Base-by-base conservation (phyloP, 2,329 filamentous ascomycete genomes). In the Alternaria atra region DNA sequence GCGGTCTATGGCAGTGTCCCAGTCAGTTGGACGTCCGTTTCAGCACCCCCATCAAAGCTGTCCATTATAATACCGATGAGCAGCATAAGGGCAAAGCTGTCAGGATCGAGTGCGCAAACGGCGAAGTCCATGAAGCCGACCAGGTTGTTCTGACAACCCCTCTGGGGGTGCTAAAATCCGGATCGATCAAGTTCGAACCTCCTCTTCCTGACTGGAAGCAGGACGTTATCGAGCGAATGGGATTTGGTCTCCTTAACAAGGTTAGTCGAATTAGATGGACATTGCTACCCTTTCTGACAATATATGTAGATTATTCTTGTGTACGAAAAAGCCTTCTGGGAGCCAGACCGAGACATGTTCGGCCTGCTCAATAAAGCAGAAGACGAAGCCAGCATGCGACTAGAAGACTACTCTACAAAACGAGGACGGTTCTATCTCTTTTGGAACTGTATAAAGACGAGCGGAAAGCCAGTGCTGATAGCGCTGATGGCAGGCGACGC, bases 391-490 rank as follows among this genome's bases (percentile, higher is more conserved):
- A 97, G 93, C 73, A 84, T 94, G 55, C 84, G 89, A 44, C 93
- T 96, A 72, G 86, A 87, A 52, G 91, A 97, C 66, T 98, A 98
- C 73, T 84, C 89, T 5, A 83, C 86, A 4, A 89, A 89, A 63
- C 88, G 94, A 54, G 94, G 94, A n/a, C 90, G 94, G 25, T 97
- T 97, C 80, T 99, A 98, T 73, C 88, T 99, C 70, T 98, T 97
- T 87, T 98, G 97, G 87, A 98, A 99, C 72, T 93, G 93, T 55
- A 90, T 93, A 61, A 92, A 93, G 69, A 97, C 92, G 3, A 93
- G 91, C 46, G 96, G 96, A 1, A 83, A 97, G 35, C 95, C 82
- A 35, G 93, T 93, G 52, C 84, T 97, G 25, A 89, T 98, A 62
- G 95, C 93, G 8, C 85, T 99, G 29, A 97, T 99, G 94, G 94